Evolutionary conservation across 192 early-diverging fungal genomes (phyloP).

Genomic region (Entomortierella beljakovae): DNA sequence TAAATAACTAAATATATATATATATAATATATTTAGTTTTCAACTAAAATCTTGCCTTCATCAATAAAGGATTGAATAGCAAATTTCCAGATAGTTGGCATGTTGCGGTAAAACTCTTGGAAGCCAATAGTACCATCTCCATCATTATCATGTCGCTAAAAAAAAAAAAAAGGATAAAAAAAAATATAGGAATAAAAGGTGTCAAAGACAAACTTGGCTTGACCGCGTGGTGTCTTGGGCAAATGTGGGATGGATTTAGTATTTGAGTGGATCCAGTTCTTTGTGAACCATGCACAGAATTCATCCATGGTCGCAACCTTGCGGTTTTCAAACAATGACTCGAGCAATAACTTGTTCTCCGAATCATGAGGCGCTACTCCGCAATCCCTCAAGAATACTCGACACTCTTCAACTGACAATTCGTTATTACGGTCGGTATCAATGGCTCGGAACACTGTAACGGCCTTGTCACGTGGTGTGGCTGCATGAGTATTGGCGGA

Average conservation of each 20-base stretch:
- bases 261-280: constrained; percentile 47
- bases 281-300: constrained; percentile 50
- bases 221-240: constrained; percentile 41
- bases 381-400: constrained; percentile 34
- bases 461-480: constrained; percentile 32
- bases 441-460: constrained; percentile 36
- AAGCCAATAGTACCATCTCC: constrained; percentile 14
- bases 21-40: constrained; percentile 21
- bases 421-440: constrained; percentile 27
- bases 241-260: constrained; percentile 19
- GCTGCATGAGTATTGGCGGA: constrained; percentile 21
- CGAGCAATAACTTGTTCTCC: constrained; percentile 27
- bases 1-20: no score
- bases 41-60: constrained; percentile 44
- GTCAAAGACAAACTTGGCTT: constrained; percentile 49
- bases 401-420: constrained; percentile 15
- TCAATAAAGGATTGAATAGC: constrained; percentile 49
- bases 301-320: constrained; percentile 19
- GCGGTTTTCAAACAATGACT: constrained; percentile 6
- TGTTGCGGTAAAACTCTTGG: constrained; percentile 37
- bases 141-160: constrained; percentile 31
- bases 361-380: constrained; percentile 18
- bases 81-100: constrained; percentile 45
- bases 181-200: constrained; percentile 35
- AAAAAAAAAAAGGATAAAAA: constrained; percentile 2